Evolutionary conservation across 345 rosid genomes (phyloP).

Genomic region (Hibiscus mutabilis): DNA sequence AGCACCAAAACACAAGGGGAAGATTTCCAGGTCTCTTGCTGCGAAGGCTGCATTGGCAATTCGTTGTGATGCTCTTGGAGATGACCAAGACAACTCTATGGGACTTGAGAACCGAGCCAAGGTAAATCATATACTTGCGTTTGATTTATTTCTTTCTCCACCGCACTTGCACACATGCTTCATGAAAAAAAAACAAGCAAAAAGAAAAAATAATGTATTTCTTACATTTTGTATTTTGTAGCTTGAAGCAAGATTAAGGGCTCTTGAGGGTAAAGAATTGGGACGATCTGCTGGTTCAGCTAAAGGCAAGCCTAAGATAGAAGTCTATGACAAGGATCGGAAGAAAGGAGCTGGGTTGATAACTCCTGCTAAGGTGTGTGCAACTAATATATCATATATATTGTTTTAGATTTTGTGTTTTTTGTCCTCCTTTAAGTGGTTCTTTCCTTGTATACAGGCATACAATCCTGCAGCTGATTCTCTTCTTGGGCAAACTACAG

Average conservation of each 20-base stretch:
- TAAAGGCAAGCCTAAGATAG: constrained; percentile 86
- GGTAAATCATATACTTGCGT: background rate
- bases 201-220: background rate
- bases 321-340: constrained; percentile 71
- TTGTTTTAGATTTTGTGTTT: too few species aligned
- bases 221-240: constrained; percentile 15
- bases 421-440: background rate
- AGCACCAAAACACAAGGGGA: constrained; percentile 74
- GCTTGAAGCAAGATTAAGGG: constrained; percentile 83
- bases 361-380: too few species aligned
- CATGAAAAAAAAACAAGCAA: background rate
- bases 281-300: constrained; percentile 75
- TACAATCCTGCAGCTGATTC: constrained; percentile 77
- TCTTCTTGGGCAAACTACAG: constrained; percentile 38
- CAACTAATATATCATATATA: too few species aligned
- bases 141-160: background rate
- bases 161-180: background rate
- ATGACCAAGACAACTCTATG: constrained; percentile 25
- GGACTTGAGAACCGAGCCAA: constrained; percentile 77
- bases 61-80: constrained; percentile 49
- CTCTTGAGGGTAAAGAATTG: constrained; percentile 69
- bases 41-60: too few species aligned
- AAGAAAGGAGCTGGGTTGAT: constrained; percentile 36
- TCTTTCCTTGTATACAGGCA: constrained; percentile 26
- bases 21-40: constrained; percentile 33